A percentile compares a stretch with the other conserved stretches of the same genome.
Evolutionary conservation across 1,139 yeast genomes (phyloP).

Genomic region (Saccharomyces hybrid): DNA sequence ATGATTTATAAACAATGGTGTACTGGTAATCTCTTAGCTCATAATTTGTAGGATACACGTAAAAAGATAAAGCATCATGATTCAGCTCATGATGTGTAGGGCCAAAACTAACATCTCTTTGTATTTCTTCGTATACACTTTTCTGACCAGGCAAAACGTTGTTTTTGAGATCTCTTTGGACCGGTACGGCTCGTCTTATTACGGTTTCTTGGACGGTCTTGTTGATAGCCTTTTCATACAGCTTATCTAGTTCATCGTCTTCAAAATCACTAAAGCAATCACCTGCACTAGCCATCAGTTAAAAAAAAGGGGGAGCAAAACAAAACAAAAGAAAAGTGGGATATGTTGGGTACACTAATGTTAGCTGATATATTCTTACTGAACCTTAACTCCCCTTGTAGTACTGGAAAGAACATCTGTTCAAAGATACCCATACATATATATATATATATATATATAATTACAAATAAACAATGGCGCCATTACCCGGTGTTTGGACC

Average conservation of each 20-base stretch:
- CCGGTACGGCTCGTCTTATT: conserved; percentile 26
- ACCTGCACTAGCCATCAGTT: conserved; percentile 14
- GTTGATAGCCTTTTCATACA: conserved; percentile 29
- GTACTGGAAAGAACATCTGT: no score
- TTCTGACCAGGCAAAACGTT: conserved; percentile 27
- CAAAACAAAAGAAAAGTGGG: not conserved
- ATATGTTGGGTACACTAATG: no score
- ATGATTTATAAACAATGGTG: conserved; percentile 64
- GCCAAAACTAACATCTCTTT: conserved; percentile 29
- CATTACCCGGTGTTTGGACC: no score
- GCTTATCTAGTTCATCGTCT: conserved; percentile 31
- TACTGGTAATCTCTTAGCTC: conserved; percentile 83
- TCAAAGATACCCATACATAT: no score
- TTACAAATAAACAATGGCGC: no score
- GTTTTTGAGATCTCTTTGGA: conserved; percentile 33
- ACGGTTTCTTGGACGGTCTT: conserved; percentile 28
- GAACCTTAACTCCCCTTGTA: no score
- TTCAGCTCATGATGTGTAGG: conserved; percentile 48
- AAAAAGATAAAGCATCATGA: conserved; percentile 37
- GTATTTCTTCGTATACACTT: conserved; percentile 32
- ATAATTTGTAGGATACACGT: conserved; percentile 78
- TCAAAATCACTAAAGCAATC: conserved; percentile 26
- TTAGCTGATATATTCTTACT: no score
- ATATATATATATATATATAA: no score
- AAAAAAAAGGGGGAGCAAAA: not conserved